These are phyloP conservation scores for Mycena kentingensis DNA, from an alignment of 768 basidiomycete species.

Conservation along the genomic window DNA sequence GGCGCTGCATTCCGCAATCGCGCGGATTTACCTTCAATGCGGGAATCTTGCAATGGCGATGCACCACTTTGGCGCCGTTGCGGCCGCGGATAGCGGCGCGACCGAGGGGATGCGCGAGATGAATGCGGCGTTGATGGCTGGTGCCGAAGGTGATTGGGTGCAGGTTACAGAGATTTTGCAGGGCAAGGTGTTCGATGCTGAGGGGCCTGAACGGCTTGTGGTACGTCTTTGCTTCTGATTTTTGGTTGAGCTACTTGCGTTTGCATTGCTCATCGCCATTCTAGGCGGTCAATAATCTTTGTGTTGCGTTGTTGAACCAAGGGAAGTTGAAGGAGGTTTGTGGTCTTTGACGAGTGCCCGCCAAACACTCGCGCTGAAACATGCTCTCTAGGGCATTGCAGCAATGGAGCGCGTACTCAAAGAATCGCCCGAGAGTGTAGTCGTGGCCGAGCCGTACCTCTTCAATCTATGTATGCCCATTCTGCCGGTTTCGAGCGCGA, in stretches of 20 bases:
- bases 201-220: constrained; percentile 61
- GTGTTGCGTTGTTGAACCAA: constrained; percentile 69
- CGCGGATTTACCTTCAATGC: constrained; percentile 71
- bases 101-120: constrained; percentile 51
- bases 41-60: constrained; percentile 65
- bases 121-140: constrained; percentile 67
- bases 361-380: not conserved
- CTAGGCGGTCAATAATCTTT: constrained; percentile 80
- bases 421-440: constrained; percentile 68
- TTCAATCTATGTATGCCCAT: constrained; percentile 74
- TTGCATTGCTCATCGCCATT: no score
- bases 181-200: constrained; percentile 38
- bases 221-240: constrained; percentile 37
- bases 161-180: constrained; percentile 49
- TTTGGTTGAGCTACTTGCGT: not conserved
- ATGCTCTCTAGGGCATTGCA: constrained; percentile 59
- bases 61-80: constrained; percentile 52
- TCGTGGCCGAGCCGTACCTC: constrained; percentile 78
- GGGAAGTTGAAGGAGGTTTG: constrained; percentile 72
- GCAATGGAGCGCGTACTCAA: constrained; percentile 64
- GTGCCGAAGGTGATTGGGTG: constrained; percentile 72
- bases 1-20: constrained; percentile 68
- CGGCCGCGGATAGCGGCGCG: constrained; percentile 46
- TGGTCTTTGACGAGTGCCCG: not conserved
- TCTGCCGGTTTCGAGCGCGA: not conserved